Evolutionary conservation across 2,329 filamentous ascomycete species (phyloP), one percentile per base, ranked within the genome.

Genomic region (Aspergillus proliferans): DNA sequence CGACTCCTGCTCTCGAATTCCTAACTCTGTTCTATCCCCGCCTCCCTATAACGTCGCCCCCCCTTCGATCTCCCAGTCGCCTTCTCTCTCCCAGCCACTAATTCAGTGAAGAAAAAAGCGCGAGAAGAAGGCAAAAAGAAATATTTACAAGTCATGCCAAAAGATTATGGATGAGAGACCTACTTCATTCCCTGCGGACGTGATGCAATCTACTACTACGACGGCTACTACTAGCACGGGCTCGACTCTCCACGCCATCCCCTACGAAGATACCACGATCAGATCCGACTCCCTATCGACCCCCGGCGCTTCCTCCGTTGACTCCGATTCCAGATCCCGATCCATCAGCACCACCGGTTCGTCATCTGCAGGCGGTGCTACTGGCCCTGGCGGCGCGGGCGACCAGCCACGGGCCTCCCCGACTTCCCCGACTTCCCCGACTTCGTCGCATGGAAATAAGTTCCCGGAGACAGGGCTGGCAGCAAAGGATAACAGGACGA

Each of bases 81-180:
- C 26, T 26, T 43, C 21, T 26, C 41, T 4, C 41, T 43, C n/a
- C 24, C 22, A 28, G 10, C 15, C 41, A 14, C 24, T 19, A 26
- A 22, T 22, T n/a, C 21, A 12, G 38, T 40, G 15, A 43, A 43
- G 26, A 15, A 43, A 15, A 22, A 43, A 26, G 26, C 10, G 24
- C 9, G 24, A 26, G 24, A 26, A 43, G 41, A 43, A n/a, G 19
- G 24, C 12, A 43, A 43, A n/a, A 33, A 19, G 18, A 21, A 45
- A 19, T 10, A 26, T 5, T 22, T 4, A 22, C 55, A 62, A 66
- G 65, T 54, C 63, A 68, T 68, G 65, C 59, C 55, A 59, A 62
- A 58, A 66, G 63, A 67, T 68, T 63, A 58, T 55, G 52, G 59
- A 64, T 51, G 58, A 57, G 53, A 52, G 57, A 56, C 54, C 60